These are phyloP conservation scores for Claviceps sp. DNA, from an alignment of 2,329 filamentous ascomycete species.

Conservation along the genomic window DNA sequence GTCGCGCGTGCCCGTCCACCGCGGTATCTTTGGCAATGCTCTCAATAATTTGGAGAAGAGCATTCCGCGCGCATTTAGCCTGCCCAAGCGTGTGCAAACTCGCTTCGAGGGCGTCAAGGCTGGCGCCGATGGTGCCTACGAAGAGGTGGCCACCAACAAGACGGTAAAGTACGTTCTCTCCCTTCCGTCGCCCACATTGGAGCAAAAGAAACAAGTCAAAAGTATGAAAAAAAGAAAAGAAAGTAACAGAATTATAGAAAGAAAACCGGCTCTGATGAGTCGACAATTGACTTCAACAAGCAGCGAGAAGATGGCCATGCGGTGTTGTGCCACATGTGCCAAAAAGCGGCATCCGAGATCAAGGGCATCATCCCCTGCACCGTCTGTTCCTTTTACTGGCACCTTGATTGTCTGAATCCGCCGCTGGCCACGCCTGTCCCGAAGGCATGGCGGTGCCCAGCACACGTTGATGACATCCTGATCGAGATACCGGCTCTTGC, in stretches of 20 bases:
- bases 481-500: conserved; percentile 42
- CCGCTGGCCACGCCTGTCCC: conserved; percentile 66
- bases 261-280: conserved; percentile 44
- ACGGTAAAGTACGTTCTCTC: conserved; percentile 43
- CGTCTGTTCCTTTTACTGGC: conserved; percentile 70
- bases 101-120: conserved; percentile 71
- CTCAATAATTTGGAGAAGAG: conserved; percentile 51
- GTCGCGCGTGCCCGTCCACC: conserved; percentile 30
- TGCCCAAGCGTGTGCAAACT: conserved; percentile 58
- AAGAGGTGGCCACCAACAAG: conserved; percentile 50
- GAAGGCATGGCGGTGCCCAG: conserved; percentile 77
- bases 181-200: too few relatives aligned
- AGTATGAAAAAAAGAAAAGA: not conserved
- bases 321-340: conserved; percentile 67
- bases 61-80: conserved; percentile 58
- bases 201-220: not conserved
- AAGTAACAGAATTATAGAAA: conserved; percentile 23
- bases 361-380: conserved; percentile 78
- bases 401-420: conserved; percentile 82
- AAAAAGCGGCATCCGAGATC: conserved; percentile 42
- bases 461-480: conserved; percentile 69
- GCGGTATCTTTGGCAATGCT: conserved; percentile 47
- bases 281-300: conserved; percentile 52
- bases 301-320: conserved; percentile 62
- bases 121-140: conserved; percentile 66